phyloP scores from a whole-genome alignment of 768 basidiomycete genomes.

The Pulveroboletus ravenelii region DNA sequence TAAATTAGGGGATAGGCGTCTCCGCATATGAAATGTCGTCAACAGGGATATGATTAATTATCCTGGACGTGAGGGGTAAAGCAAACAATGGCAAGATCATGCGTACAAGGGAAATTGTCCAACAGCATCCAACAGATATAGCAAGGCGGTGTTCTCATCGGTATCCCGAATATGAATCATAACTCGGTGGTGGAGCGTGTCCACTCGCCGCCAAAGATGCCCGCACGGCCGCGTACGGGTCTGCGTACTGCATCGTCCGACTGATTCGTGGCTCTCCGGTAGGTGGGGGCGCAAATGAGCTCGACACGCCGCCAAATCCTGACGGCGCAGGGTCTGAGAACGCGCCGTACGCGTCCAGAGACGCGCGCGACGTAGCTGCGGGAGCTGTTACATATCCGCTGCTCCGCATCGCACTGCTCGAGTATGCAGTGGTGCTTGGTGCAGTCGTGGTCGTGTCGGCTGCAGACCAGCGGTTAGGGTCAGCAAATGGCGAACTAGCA shows the following conservation, averaged over 20 bases:
- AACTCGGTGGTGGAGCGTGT: constrained; percentile 43
- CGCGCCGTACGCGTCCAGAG: constrained; percentile 86
- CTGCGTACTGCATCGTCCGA: constrained; percentile 90
- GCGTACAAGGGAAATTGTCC: constrained; percentile 11
- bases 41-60: constrained; percentile 9
- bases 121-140: neutral
- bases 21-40: constrained; percentile 2
- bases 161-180: constrained; percentile 52
- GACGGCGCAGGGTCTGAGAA: constrained; percentile 84
- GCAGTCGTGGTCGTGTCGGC: constrained; percentile 26
- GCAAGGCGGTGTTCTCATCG: constrained; percentile 27
- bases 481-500: constrained; percentile 44
- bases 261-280: constrained; percentile 52
- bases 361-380: constrained; percentile 46
- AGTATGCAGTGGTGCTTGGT: constrained; percentile 21
- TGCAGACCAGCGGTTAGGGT: constrained; percentile 46
- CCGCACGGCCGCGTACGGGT: constrained; percentile 81
- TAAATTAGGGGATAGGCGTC: constrained; percentile 2
- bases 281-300: constrained; percentile 32
- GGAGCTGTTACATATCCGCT: constrained; percentile 31
- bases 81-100: constrained; percentile 7
- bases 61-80: constrained; percentile 6
- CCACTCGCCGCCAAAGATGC: constrained; percentile 43
- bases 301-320: constrained; percentile 52
- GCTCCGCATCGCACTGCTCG: constrained; percentile 19